Conservation (phyloP, 1,284 basidiomycete genomes). For the Ceratobasidium sp. region DNA sequence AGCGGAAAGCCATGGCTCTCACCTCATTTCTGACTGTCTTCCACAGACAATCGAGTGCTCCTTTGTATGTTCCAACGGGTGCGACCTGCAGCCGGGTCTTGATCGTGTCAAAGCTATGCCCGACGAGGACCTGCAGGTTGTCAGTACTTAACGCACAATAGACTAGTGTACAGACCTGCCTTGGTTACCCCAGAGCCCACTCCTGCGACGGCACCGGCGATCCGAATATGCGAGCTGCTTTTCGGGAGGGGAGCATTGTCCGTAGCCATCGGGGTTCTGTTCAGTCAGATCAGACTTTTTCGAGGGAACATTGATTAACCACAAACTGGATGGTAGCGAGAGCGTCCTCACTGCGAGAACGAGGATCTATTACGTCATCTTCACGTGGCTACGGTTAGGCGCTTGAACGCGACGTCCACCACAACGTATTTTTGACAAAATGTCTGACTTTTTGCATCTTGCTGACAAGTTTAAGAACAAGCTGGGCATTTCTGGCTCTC, state of each 20-base stretch:
- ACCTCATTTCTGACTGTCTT: conserved; percentile 75
- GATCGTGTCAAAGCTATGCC: conserved; percentile 79
- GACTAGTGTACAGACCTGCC: conserved; percentile 54
- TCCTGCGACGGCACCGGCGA: conserved; percentile 70
- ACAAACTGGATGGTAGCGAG: neutral
- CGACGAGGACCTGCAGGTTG: conserved; percentile 67
- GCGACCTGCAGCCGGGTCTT: conserved; percentile 81
- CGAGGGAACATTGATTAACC: neutral
- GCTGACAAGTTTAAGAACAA: conserved; percentile 40
- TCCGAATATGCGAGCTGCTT: conserved; percentile 59
- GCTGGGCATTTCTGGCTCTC: conserved; percentile 14
- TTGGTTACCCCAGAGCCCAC: conserved; percentile 74
- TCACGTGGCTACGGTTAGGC: conserved; percentile 32
- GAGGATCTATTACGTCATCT: conserved; percentile 13
- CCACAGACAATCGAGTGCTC: conserved; percentile 72
- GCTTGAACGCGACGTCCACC: conserved; percentile 20
- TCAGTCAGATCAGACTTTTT: neutral
- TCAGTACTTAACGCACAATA: conserved; percentile 45
- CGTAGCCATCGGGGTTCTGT: conserved; percentile 3
- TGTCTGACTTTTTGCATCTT: conserved; percentile 40
- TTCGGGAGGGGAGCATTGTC: conserved; percentile 48
- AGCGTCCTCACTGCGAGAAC: conserved; percentile 22
- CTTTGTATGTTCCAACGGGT: conserved; percentile 73
- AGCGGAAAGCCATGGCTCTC: conserved; percentile 44
- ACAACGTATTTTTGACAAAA: neutral